Conservation (phyloP, 2,329 filamentous ascomycete species). For the Colletotrichum kahawae region DNA sequence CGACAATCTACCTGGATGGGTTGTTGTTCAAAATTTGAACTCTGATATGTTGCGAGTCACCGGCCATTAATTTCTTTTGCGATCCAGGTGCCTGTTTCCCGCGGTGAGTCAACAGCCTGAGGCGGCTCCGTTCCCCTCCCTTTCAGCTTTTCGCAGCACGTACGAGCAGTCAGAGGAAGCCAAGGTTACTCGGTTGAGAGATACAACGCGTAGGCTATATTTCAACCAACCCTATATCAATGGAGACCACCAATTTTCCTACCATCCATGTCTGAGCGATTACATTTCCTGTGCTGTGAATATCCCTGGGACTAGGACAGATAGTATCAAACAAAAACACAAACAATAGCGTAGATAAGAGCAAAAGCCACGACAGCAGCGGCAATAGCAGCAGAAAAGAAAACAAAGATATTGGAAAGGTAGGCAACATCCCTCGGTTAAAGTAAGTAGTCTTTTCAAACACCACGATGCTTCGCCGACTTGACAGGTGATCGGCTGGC, state of each 20-base stretch:
- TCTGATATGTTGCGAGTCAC: not conserved
- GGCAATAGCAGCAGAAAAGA: not conserved
- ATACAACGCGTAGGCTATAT: not conserved
- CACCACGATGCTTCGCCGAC: not conserved
- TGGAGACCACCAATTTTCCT: too few relatives aligned
- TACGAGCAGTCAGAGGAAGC: too few relatives aligned
- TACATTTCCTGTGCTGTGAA: not conserved
- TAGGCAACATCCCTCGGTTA: not conserved
- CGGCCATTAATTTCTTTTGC: not conserved
- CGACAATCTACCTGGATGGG: not conserved
- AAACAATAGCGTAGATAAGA: not conserved
- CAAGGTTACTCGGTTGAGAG: not conserved
- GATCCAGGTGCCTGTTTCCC: not conserved
- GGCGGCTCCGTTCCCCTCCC: not conserved
- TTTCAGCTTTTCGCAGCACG: not conserved
- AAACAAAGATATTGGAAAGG: not conserved
- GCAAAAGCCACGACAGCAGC: not conserved
- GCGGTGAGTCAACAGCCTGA: not conserved
- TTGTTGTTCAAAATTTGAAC: not conserved
- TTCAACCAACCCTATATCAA: too few relatives aligned
- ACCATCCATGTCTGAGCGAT: not conserved
- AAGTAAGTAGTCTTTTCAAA: not conserved
- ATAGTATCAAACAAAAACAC: not conserved
- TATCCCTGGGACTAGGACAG: not conserved
- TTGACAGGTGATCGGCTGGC: too few relatives aligned